Base-by-base conservation (phyloP, 2,329 filamentous ascomycete genomes). In the Calonectria pauciramosa region DNA sequence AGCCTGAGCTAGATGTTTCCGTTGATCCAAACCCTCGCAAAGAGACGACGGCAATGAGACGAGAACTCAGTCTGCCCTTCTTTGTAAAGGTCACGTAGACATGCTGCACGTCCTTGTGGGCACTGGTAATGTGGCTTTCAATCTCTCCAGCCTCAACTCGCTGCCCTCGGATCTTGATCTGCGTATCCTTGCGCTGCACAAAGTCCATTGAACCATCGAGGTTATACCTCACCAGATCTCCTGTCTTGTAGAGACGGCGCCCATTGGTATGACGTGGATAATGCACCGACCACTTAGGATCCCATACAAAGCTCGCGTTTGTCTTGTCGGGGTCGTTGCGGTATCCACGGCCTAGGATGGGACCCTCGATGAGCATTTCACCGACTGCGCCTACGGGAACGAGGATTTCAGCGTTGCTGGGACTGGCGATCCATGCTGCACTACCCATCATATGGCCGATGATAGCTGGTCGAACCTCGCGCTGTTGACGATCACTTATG, bases 191-290 rank as follows among this genome's bases (percentile, higher is more conserved):
- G 30, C 30, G 30, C 30, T 36, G 34, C 34, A 36, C 34, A 36
- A 36, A 36, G 34, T 36, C 34, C 34, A 36, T 36, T 36, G 34
- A 36, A 36, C 34, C 34, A 36, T 36, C 34, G 34, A 36, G 34
- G 34, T 36, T 36, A 36, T 36, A 36, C 34, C 34, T 36, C 34
- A 36, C 34, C 34, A 36, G 34, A 36, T 36, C 34, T 36, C 34
- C 34, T 36, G 34, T 36, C 34, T 36, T 36, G 34, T 36, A 36
- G 34, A 36, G 34, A 36, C 41, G 41, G 4, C 20, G 70, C 41
- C 34, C 87, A 86, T 91, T 89, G 76, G 89, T 89, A 36, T 90
- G 85, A 44, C 89, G 89, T 59, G 88, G 78, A 68, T 86, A 88
- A 1, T 66, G 30, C n/a, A n/a, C 9, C 11, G 36, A 47, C 71